These are phyloP conservation scores for Cyanidium caldarium DNA, from an alignment of 23 red algal genomes.

Conservation along the genomic window DNA sequence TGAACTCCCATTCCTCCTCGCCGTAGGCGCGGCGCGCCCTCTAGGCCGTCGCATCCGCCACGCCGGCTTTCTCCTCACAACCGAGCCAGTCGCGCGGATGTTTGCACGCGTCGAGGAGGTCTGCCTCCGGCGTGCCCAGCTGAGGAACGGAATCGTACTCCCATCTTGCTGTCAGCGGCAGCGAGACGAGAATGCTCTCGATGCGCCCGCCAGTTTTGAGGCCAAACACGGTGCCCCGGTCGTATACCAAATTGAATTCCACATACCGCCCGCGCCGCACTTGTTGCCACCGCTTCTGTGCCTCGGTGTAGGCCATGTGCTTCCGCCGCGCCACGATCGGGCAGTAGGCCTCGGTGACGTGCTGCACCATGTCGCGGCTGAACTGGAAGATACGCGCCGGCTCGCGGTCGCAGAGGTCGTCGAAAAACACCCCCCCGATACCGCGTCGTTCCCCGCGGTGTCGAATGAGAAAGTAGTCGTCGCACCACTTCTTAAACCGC, in stretches of 20 bases:
- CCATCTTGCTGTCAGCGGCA: slow-evolving; percentile 79
- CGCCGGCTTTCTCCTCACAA: no score
- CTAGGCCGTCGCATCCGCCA: no score
- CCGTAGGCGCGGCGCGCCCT: no score
- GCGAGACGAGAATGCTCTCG: slow-evolving; percentile 95
- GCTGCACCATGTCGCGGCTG: slow-evolving; percentile 34
- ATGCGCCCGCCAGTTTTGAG: slow-evolving; percentile 98
- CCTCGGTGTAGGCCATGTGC: slow-evolving; percentile 48
- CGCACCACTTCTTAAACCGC: slow-evolving; percentile 94
- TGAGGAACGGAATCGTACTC: slow-evolving; percentile 77
- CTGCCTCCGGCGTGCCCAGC: slow-evolving; percentile 66
- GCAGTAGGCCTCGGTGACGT: slow-evolving; percentile 58
- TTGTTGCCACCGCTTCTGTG: slow-evolving; percentile 87
- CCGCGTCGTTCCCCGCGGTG: slow-evolving; percentile 83
- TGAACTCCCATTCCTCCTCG: no score
- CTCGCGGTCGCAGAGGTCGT: slow-evolving; percentile 72
- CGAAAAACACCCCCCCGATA: slow-evolving; percentile 94
- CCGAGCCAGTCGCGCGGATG: slow-evolving; percentile 78
- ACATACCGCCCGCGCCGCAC: slow-evolving; percentile 84
- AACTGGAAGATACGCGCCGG: slow-evolving; percentile 60
- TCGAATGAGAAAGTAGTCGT: slow-evolving; percentile 91
- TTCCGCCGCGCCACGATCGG: slow-evolving; percentile 70
- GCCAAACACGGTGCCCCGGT: slow-evolving; percentile 93
- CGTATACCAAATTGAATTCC: slow-evolving; percentile 95
- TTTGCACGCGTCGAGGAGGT: slow-evolving; percentile 48